A percentile compares a stretch with the other conserved stretches of the same genome.
Evolutionary conservation across 768 basidiomycete species (phyloP).

Genomic region (Termitomyces sp.): DNA sequence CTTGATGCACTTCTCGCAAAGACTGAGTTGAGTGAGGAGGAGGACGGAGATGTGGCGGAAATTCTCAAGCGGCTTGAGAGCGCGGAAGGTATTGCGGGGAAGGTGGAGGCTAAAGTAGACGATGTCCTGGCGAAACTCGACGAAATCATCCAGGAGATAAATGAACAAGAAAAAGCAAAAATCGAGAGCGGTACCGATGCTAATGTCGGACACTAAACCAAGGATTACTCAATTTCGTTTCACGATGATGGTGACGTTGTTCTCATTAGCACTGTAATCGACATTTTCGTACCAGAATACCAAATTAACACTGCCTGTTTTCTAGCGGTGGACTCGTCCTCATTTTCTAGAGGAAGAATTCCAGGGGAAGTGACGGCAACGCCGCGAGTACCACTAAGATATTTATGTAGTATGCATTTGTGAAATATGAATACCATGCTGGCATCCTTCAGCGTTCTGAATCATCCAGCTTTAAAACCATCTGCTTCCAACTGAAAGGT

Average conservation of each 20-base stretch:
- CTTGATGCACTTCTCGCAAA: constrained; percentile 26
- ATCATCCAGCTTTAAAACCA: background rate
- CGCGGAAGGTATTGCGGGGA: constrained; percentile 54
- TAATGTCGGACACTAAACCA: background rate
- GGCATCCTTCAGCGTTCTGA: background rate
- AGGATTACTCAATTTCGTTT: background rate
- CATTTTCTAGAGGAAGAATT: background rate
- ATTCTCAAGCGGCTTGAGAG: constrained; percentile 49
- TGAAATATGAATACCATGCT: background rate
- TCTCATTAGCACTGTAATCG: background rate
- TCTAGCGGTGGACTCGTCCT: background rate
- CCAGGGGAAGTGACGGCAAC: background rate
- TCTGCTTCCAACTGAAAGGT: background rate
- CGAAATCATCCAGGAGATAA: constrained; percentile 40
- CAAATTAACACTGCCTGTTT: constrained; percentile 51
- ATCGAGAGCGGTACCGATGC: background rate
- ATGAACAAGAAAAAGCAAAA: constrained; percentile 10
- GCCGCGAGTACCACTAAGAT: background rate
- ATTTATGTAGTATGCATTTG: background rate
- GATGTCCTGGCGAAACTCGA: constrained; percentile 55
- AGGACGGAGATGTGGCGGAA: constrained; percentile 42
- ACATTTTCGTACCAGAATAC: background rate
- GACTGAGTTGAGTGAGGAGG: constrained; percentile 21
- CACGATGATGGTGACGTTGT: constrained; percentile 2
- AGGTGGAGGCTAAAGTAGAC: constrained; percentile 60